A percentile compares a stretch with the other conserved stretches of the same genome.
Conservation (phyloP, 1,284 basidiomycete species). For the Phlebopus sp. region DNA sequence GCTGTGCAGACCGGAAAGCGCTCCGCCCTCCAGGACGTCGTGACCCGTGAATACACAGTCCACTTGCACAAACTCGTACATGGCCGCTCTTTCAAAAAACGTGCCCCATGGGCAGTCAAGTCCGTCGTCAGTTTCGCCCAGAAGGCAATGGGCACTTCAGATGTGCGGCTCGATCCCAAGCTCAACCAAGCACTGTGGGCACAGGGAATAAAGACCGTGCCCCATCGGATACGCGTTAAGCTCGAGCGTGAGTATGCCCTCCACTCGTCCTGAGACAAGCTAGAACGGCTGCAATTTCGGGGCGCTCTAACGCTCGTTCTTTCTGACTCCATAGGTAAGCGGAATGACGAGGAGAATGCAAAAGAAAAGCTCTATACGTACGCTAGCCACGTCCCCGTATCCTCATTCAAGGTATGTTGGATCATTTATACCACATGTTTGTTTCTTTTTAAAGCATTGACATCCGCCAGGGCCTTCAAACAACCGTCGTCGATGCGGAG, state of each 20-base stretch:
- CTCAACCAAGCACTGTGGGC: conserved; percentile 94
- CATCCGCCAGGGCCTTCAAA: conserved; percentile 70
- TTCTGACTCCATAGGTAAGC: conserved; percentile 54
- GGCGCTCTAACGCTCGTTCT: conserved; percentile 10
- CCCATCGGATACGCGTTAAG: conserved; percentile 85
- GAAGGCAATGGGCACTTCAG: conserved; percentile 91
- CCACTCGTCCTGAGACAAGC: background rate
- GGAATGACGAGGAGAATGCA: conserved; percentile 94
- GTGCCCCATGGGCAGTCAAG: conserved; percentile 92
- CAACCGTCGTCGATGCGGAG: conserved; percentile 75
- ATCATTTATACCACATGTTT: background rate
- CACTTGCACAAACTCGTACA: conserved; percentile 93
- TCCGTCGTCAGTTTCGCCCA: conserved; percentile 86
- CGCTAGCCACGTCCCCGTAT: conserved; percentile 77
- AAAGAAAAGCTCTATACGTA: conserved; percentile 98
- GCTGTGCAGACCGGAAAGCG: conserved; percentile 73
- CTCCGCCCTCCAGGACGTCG: conserved; percentile 93
- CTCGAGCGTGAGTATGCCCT: conserved; percentile 77
- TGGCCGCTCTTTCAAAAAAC: conserved; percentile 91
- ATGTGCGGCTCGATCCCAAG: conserved; percentile 89
- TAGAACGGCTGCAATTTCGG: background rate
- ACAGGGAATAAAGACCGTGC: conserved; percentile 86
- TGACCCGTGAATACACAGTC: conserved; percentile 95
- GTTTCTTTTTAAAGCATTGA: conserved; percentile 6
- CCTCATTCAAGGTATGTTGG: conserved; percentile 77